Percentiles rank a stretch among this genome's conserved stretches.
These are phyloP conservation scores for Xylariaceae sp. DNA, from an alignment of 2,329 filamentous ascomycete genomes.

Conservation along the genomic window DNA sequence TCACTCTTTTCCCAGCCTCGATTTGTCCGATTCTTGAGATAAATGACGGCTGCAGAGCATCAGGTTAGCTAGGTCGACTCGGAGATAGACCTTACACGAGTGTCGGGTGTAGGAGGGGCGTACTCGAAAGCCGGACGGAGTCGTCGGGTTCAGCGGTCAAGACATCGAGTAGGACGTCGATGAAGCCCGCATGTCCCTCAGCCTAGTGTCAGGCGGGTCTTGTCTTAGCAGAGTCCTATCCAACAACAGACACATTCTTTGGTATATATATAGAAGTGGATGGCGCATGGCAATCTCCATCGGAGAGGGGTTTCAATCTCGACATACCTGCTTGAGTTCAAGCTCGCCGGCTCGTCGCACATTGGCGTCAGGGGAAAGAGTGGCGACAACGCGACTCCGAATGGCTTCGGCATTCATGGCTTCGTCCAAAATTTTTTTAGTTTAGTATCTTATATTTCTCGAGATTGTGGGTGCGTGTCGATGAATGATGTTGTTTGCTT, in stretches of 20 bases:
- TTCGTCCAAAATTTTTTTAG: no score
- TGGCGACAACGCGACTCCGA: constrained; percentile 76
- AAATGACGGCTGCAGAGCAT: constrained; percentile 75
- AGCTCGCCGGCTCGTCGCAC: constrained; percentile 76
- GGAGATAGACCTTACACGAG: background rate
- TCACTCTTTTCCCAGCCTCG: constrained; percentile 85
- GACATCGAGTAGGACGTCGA: constrained; percentile 87
- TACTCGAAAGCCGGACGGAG: constrained; percentile 87
- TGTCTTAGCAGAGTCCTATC: constrained; percentile 19
- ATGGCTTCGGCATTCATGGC: constrained; percentile 76
- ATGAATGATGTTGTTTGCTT: background rate
- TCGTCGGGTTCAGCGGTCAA: constrained; percentile 85
- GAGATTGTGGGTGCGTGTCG: background rate
- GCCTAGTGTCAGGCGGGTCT: constrained; percentile 58
- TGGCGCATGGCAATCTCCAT: constrained; percentile 25
- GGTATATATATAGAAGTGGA: constrained; percentile 2
- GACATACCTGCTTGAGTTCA: constrained; percentile 77
- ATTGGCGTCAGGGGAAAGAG: constrained; percentile 74
- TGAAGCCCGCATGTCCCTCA: constrained; percentile 87
- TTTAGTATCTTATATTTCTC: background rate
- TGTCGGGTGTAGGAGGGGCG: constrained; percentile 35
- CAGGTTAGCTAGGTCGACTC: constrained; percentile 18
- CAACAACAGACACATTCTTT: constrained; percentile 13
- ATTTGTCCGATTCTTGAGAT: constrained; percentile 96
- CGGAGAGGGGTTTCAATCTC: background rate